phyloP scores from a whole-genome alignment of 257 asterid species.

The Nicotiana paniculata region DNA sequence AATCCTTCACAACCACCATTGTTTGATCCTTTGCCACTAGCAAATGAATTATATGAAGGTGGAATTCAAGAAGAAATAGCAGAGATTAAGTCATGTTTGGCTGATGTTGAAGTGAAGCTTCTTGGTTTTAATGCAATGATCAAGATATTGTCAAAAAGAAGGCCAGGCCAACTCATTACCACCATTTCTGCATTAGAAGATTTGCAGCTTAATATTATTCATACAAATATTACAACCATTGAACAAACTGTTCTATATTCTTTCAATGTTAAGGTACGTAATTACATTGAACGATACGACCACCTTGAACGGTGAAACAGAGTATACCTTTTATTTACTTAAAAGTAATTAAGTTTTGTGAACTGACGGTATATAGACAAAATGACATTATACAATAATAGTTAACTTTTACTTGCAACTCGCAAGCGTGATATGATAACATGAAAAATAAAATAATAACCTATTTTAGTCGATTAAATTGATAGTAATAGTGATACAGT shows the following conservation, averaged over 20 bases:
- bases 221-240: slow-evolving; percentile 83
- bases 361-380: neutral
- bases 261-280: slow-evolving; percentile 79
- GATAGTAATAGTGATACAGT: neutral
- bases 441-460: neutral
- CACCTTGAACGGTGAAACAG: neutral
- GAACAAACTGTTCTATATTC: slow-evolving; percentile 91
- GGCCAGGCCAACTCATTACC: slow-evolving; percentile 68
- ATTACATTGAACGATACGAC: neutral
- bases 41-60: slow-evolving; percentile 33
- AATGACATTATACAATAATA: neutral
- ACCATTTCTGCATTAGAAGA: slow-evolving; percentile 88
- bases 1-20: slow-evolving; percentile 29
- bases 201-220: slow-evolving; percentile 77
- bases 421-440: neutral
- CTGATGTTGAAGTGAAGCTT: slow-evolving; percentile 84
- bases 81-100: slow-evolving; percentile 75
- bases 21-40: slow-evolving; percentile 32
- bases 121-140: slow-evolving; percentile 63
- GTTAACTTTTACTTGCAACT: neutral
- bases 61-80: slow-evolving; percentile 60
- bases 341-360: neutral
- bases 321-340: neutral
- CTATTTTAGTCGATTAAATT: neutral
- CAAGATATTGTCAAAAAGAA: slow-evolving; percentile 70